Evolutionary conservation across 2,329 filamentous ascomycete species (phyloP).

Genomic region (Fusarium sp.): DNA sequence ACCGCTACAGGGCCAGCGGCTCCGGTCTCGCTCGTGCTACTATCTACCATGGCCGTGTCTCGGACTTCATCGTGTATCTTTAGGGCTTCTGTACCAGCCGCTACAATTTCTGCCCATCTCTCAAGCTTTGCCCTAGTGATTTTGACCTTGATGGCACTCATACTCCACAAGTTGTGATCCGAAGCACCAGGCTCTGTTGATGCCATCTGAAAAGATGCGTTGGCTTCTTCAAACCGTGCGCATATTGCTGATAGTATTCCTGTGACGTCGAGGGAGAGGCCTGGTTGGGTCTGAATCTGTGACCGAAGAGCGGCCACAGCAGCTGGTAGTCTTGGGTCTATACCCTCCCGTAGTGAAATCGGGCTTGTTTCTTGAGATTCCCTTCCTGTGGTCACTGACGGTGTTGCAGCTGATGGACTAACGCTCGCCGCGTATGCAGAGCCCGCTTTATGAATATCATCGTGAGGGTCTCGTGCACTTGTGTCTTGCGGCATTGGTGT

Average conservation of each 20-base stretch:
- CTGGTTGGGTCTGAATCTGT: constrained; percentile 56
- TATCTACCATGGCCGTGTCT: constrained; percentile 32
- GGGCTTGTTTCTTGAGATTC: constrained; percentile 26
- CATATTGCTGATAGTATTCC: constrained; percentile 55
- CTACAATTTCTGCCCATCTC: constrained; percentile 58
- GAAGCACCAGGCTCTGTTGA: constrained; percentile 47
- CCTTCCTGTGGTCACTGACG: constrained; percentile 3
- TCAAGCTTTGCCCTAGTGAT: constrained; percentile 59
- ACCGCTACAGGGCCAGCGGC: constrained; percentile 1
- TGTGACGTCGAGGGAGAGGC: constrained; percentile 56
- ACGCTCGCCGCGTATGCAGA: constrained; percentile 29
- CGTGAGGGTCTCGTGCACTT: constrained; percentile 29
- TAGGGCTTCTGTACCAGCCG: constrained; percentile 46
- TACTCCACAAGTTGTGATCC: constrained; percentile 59
- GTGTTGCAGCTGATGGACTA: constrained; percentile 11
- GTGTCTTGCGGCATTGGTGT: constrained; percentile 42
- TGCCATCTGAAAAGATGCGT: constrained; percentile 47
- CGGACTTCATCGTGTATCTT: constrained; percentile 32
- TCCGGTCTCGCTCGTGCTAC: background rate
- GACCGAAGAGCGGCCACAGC: constrained; percentile 54
- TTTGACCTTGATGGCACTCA: constrained; percentile 58
- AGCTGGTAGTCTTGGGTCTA: constrained; percentile 52
- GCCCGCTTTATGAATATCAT: constrained; percentile 38
- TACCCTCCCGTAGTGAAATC: constrained; percentile 42
- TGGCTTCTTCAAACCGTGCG: constrained; percentile 56